Evolutionary conservation across 129 eudicot genomes (phyloP).

Genomic region (Flaveria trinervia): DNA sequence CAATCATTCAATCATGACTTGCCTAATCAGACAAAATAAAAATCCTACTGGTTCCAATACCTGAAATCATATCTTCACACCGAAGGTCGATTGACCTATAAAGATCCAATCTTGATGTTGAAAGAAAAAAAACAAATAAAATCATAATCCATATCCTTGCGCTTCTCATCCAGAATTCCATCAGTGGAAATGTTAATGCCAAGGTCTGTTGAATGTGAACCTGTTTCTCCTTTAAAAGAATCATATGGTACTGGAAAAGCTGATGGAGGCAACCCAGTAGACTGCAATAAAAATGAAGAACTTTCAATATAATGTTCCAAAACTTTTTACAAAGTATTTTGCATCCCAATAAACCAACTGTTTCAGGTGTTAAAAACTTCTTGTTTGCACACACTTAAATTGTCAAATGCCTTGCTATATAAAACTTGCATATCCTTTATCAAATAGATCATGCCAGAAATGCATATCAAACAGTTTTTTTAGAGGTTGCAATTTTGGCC

Average conservation of each 20-base stretch:
- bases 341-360: constrained; percentile 3
- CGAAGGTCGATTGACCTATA: constrained; percentile 87
- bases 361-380: not conserved
- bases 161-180: constrained; percentile 43
- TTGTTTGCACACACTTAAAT: not conserved
- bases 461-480: not conserved
- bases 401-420: not conserved
- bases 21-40: not conserved
- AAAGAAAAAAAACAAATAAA: constrained; percentile 81
- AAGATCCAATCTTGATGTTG: constrained; percentile 79
- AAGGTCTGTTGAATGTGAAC: constrained; percentile 32
- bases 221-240: constrained; percentile 57
- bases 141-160: constrained; percentile 77
- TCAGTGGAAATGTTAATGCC: constrained; percentile 33
- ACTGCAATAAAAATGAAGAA: constrained; percentile 47
- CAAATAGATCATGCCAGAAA: constrained; percentile 16
- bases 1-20: constrained; percentile 4
- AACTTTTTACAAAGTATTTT: not conserved
- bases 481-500: not conserved
- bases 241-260: constrained; percentile 81
- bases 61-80: constrained; percentile 98
- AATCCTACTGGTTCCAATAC: constrained; percentile 31
- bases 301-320: constrained; percentile 18
- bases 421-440: constrained; percentile 16
- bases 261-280: constrained; percentile 84